Base-by-base conservation (phyloP, 1,284 basidiomycete species). In the Quambalaria eucalypti region DNA sequence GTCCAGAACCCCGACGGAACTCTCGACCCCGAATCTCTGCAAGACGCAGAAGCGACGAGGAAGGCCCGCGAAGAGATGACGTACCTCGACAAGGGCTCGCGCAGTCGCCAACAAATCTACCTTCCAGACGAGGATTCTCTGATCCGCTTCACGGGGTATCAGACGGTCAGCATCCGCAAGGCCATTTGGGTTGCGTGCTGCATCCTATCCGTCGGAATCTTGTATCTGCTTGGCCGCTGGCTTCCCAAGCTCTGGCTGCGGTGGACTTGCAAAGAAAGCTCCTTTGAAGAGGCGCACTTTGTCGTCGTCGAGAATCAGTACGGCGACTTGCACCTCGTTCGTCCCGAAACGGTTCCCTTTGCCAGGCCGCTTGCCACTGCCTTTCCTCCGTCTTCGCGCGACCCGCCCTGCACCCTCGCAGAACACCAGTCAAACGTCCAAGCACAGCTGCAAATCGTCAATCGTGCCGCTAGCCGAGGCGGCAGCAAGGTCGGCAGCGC, bases 141-240 rank as follows among this genome's bases (percentile, higher is more conserved):
- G 14, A 82, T 98, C 53, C 85, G 90, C 6, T 87, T 99, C 69
- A 83, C 90, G 16, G 91, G 91, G n/a, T 93, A 90, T 71, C 85
- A 87, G 66, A 82, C 83, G 4, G 79, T 87, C 42, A 69, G 69
- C 6, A 83, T 83, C 79, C 83, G 85, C 51, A 80, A 82, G 50
- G 78, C 81, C 71, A 60, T 86, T 4, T 99, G 92, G 90, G 80
- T 83, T 64, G 52, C 81, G 21, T 82, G 82, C 6, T 90, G 87
- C 68, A 67, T 88, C 7, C 55, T 87, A 14, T 83, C 86, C 1
- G 77, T 87, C 9, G 95, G 95, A 2, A 77, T 84, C 7, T 78
- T 97, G 30, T 86, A 84, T 8, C 81, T 98, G 14, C 76, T 95
- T 4, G 90, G 90, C 1, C 85, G 91, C 66, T 99, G 95, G 95